A percentile compares a stretch with the other conserved stretches of the same genome.
These are phyloP conservation scores for Durio zibethinus DNA, from an alignment of 345 rosid species.

Conservation along the genomic window DNA sequence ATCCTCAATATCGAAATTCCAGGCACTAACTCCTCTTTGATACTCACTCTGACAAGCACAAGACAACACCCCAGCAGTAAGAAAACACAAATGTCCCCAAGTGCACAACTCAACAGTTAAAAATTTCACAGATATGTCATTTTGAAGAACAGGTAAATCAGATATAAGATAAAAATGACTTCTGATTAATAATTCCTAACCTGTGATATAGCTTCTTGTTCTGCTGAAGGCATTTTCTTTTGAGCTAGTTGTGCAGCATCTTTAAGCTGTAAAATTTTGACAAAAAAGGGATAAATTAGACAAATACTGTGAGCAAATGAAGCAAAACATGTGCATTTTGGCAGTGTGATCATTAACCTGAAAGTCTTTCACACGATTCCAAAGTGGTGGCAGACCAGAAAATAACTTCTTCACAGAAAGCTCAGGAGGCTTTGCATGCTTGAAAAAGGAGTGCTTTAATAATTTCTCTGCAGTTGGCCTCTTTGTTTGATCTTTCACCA, in stretches of 20 bases:
- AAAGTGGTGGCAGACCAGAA: conserved; percentile 79
- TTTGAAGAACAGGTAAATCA: neutral
- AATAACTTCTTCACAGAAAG: conserved; percentile 73
- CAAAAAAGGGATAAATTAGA: conserved; percentile 16
- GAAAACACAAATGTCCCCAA: conserved; percentile 4
- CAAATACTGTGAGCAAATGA: neutral
- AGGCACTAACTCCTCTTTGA: conserved; percentile 98
- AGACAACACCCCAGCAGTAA: neutral
- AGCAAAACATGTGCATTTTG: conserved; percentile 19
- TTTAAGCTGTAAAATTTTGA: conserved; percentile 57
- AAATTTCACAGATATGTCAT: neutral
- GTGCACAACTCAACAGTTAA: neutral
- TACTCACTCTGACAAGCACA: conserved; percentile 74
- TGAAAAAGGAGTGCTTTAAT: conserved; percentile 87
- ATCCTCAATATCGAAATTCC: conserved; percentile 96
- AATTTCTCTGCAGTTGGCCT: conserved; percentile 97
- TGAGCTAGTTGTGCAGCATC: conserved; percentile 94
- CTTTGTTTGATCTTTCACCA: conserved; percentile 97
- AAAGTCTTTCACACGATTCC: conserved; percentile 91
- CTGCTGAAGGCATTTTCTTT: conserved; percentile 94
- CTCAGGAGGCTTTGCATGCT: conserved; percentile 88
- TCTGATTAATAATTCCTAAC: conserved; percentile 33
- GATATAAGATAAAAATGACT: neutral
- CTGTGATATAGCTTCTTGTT: conserved; percentile 93
- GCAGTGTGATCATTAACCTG: conserved; percentile 49